These are phyloP conservation scores for Colletotrichum limetticola DNA, from an alignment of 2,329 filamentous ascomycete species.

Conservation along the genomic window DNA sequence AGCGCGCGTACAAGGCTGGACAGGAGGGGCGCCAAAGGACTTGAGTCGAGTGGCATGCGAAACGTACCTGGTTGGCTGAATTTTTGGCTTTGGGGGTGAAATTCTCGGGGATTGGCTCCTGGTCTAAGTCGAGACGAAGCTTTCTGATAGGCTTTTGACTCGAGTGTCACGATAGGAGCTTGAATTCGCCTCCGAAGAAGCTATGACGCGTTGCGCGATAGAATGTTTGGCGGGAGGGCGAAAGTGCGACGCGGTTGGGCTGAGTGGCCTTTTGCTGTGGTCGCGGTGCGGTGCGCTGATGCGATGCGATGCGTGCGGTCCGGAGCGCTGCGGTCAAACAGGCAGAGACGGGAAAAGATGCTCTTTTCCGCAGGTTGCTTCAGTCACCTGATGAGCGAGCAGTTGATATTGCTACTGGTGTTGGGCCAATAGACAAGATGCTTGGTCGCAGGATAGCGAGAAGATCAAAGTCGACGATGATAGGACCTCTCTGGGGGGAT, in stretches of 20 bases:
- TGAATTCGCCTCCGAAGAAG: slow-evolving; percentile 30
- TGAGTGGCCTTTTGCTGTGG: slow-evolving; percentile 39
- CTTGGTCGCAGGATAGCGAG: slow-evolving; percentile 40
- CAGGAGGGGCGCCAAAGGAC: slow-evolving; percentile 32
- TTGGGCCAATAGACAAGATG: slow-evolving; percentile 58
- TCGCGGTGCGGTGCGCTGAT: slow-evolving; percentile 13
- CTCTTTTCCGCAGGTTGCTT: slow-evolving; percentile 54
- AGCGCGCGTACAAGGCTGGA: slow-evolving; percentile 33
- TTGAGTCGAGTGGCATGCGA: slow-evolving; percentile 27
- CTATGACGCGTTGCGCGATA: slow-evolving; percentile 27
- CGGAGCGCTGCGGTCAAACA: slow-evolving; percentile 15
- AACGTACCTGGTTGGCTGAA: slow-evolving; percentile 34
- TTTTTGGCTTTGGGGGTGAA: slow-evolving; percentile 18
- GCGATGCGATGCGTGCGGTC: slow-evolving; percentile 16
- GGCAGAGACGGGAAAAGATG: slow-evolving; percentile 6
- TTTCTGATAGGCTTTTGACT: slow-evolving; percentile 36
- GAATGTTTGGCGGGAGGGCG: slow-evolving; percentile 10
- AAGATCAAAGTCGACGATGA: slow-evolving; percentile 56
- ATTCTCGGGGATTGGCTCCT: slow-evolving; percentile 13
- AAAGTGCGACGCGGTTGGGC: slow-evolving; percentile 35
- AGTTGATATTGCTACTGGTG: slow-evolving; percentile 22
- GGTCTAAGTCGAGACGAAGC: slow-evolving; percentile 32
- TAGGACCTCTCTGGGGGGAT: slow-evolving; percentile 56
- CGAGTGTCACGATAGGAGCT: slow-evolving; percentile 34
- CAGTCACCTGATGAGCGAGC: slow-evolving; percentile 62